Percentiles rank a stretch among this genome's conserved stretches.
These are phyloP conservation scores for Jackrogersella multiformis DNA, from an alignment of 495 filamentous ascomycete genomes.

Conservation along the genomic window DNA sequence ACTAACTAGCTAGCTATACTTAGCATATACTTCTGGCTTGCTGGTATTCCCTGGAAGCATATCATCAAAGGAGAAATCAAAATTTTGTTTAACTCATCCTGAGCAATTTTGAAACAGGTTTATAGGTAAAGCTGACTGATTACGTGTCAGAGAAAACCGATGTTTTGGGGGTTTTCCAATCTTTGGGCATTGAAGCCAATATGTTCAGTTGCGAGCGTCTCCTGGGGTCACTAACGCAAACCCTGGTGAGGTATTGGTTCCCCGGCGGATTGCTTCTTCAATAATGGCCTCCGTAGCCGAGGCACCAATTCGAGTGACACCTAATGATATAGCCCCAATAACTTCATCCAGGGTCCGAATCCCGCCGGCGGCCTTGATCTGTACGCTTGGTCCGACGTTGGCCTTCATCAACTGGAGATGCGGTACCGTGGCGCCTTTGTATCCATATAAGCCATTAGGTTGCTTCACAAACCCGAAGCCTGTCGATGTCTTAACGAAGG, in stretches of 20 bases:
- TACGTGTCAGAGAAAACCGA: too few relatives aligned
- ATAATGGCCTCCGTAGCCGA: slow-evolving; percentile 64
- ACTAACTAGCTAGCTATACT: too few relatives aligned
- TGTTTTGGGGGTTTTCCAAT: too few relatives aligned
- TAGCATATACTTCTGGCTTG: too few relatives aligned
- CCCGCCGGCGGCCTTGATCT: slow-evolving; percentile 67
- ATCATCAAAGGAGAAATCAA: too few relatives aligned
- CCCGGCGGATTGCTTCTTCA: slow-evolving; percentile 61
- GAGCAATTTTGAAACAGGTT: too few relatives aligned
- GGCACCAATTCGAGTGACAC: slow-evolving; percentile 60
- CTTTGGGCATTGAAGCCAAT: neutral
- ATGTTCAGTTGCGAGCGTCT: neutral
- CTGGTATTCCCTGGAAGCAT: too few relatives aligned
- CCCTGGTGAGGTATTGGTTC: slow-evolving; percentile 54
- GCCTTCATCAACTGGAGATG: slow-evolving; percentile 65
- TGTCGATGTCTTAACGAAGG: slow-evolving; percentile 67
- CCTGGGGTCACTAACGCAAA: slow-evolving; percentile 41
- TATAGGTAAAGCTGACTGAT: too few relatives aligned
- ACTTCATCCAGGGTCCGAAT: slow-evolving; percentile 60
- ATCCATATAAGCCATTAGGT: slow-evolving; percentile 59
- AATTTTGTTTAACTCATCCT: too few relatives aligned
- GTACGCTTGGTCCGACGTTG: slow-evolving; percentile 53
- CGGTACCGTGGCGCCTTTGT: slow-evolving; percentile 58
- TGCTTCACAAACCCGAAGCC: slow-evolving; percentile 68
- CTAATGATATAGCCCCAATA: slow-evolving; percentile 50